Evolutionary conservation across 176 grass and related monocot species (phyloP), one percentile per base, ranked within the genome.

Genomic region (Themeda triandra): DNA sequence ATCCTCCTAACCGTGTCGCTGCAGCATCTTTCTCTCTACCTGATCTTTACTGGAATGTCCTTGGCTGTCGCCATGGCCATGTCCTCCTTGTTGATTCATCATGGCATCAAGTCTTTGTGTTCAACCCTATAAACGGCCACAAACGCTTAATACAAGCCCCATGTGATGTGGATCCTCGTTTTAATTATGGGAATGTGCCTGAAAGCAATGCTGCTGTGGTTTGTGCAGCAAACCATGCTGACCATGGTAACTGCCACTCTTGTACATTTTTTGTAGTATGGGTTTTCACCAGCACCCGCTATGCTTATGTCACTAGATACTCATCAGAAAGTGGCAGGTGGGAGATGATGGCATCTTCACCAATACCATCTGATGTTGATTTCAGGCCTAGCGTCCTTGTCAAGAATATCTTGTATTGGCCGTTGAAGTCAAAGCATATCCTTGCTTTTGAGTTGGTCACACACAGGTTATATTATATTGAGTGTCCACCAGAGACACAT

Each of bases 341-440:
- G 85, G 9, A 32, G 1, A 21, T 41, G 69, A 42, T 75, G 60
- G 25, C 21, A 5, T 87, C 77, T 58, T 42, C 69, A 75, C 69
- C 49, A 42, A 25, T 62, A 42, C 85, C 77, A 75, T 75, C 78
- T 6, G 54, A 81, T 48, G 24, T 81, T 66, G 85, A 81, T 75
- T 87, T 46, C 48, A 87, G 78, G 69, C 77, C 85, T 87, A 58
- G 85, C 19, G 36, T 81, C 45, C 78, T 87, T 81, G 19, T 87
- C 39, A 44, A 14, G 18, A 56, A 81, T 9, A 65, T 75, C 69
- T 80, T 87, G 35, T 81, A 87, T 28, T 87, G 78, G 85, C 85
- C 69, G 1, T 58, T 87, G 6, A 87, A 75, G 77, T 25, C 77
- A 42, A 86, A 86, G 7, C 66, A 87, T 75, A 75, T 87, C 19